Conservation (phyloP, 441 rosid genomes). For the Syzygium syzygioides region DNA sequence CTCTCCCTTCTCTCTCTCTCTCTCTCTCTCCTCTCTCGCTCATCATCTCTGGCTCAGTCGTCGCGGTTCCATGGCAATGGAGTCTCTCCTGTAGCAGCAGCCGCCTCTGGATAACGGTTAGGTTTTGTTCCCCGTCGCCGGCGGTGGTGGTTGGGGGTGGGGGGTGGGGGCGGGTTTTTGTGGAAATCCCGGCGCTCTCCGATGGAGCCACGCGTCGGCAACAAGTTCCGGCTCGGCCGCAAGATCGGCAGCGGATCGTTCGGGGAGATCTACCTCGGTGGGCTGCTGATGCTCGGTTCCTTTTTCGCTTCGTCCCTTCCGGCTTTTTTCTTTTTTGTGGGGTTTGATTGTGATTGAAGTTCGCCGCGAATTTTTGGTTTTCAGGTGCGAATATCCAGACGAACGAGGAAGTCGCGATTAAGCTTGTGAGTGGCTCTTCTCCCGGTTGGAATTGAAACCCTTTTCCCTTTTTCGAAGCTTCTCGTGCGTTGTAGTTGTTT, state of each 20-base stretch:
- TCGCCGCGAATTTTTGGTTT: background rate
- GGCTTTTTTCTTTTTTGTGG: background rate
- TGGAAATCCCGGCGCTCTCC: background rate
- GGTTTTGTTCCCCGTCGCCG: background rate
- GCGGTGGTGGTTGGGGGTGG: too few relatives aligned
- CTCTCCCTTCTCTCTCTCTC: background rate
- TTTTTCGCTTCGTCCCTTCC: background rate
- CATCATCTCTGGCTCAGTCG: background rate
- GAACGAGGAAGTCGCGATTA: conserved; percentile 54
- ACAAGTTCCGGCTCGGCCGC: conserved; percentile 49
- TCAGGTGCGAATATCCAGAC: conserved; percentile 43
- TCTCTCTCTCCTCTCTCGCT: background rate
- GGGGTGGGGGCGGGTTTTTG: too few relatives aligned
- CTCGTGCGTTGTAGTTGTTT: background rate
- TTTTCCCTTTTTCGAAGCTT: background rate
- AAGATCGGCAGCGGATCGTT: conserved; percentile 66
- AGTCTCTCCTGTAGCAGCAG: background rate
- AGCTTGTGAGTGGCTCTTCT: conserved; percentile 32
- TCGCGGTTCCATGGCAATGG: background rate
- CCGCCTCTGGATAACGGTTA: background rate
- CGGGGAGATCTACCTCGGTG: conserved; percentile 53
- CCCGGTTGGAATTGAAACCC: background rate
- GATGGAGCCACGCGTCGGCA: conserved; percentile 54
- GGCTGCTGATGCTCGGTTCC: background rate
- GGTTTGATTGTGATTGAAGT: background rate